Evolutionary conservation across 1,284 basidiomycete species (phyloP), one percentile per base, ranked within the genome.

Genomic region (Volvariella volvacea): DNA sequence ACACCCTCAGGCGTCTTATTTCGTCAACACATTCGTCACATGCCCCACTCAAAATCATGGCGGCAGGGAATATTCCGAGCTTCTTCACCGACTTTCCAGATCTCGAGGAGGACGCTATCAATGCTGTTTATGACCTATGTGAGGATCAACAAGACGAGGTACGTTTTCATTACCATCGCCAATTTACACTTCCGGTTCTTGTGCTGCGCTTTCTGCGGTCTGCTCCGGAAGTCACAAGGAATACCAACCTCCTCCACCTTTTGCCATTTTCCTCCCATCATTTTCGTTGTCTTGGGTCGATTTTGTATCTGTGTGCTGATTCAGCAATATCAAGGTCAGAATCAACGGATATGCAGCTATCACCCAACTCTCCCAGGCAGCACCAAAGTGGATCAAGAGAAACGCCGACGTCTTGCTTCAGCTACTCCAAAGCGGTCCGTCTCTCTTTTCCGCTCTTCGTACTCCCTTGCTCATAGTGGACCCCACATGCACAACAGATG

Each of bases 361-460:
- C 44, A 75, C 74, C 0, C 62, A 71, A 22, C 68, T 85, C n/a
- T 86, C 83, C n/a, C 70, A 58, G 42, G 69, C 66, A 43, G 71
- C 80, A 47, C 64, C 57, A 39, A 78, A 74, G 54, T 80, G 75
- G 74, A 68, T 85, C 37, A 78, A 79, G 59, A 63, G 83, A 48
- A 86, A 86, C 57, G 77, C 78, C 1, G 83, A 86, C 59, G 83
- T 86, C 3, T 64, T 86, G 22, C 68, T 87, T 14, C 83, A 86
- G 50, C 60, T 86, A n/a, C 67, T 86, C 3, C 84, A 86, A 59
- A 81, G 77, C 52, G 83, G 83, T 85, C 55, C 56, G 79, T 70
- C 15, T 21, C 38, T 12, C 17, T n/a, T n/a, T n/a, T n/a, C n/a
- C n/a, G n/a, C n/a, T n/a, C n/a, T n/a, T 50, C 17, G 25, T n/a